A percentile compares a stretch with the other conserved stretches of the same genome.
Conservation (phyloP, 2,329 filamentous ascomycete species). For the Verticillium alfalfae region DNA sequence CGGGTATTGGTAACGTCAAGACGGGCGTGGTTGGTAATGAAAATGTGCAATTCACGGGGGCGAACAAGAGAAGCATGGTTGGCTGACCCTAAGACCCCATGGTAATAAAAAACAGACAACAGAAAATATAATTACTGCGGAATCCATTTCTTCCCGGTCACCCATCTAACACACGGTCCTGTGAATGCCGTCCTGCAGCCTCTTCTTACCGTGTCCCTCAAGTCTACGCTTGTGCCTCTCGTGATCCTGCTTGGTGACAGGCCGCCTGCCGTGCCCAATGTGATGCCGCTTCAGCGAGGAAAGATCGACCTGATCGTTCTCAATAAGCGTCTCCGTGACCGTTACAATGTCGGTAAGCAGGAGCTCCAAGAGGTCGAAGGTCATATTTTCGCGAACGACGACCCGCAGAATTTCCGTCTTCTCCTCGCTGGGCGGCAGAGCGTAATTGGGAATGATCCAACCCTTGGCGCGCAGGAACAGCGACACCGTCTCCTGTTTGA, state of each 20-base stretch:
- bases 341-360: slow-evolving; percentile 55
- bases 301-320: slow-evolving; percentile 12
- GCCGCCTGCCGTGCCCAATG: slow-evolving; percentile 3
- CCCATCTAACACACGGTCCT: slow-evolving; percentile 19
- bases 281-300: slow-evolving; percentile 9
- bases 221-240: not conserved
- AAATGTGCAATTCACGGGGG: slow-evolving; percentile 30
- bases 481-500: slow-evolving; percentile 59
- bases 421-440: slow-evolving; percentile 56
- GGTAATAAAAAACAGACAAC: not conserved
- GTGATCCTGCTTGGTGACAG: slow-evolving; percentile 8
- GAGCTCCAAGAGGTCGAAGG: slow-evolving; percentile 60
- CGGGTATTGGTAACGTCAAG: slow-evolving; percentile 41
- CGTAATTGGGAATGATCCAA: slow-evolving; percentile 69
- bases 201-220: not conserved
- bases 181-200: slow-evolving; percentile 19
- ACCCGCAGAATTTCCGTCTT: slow-evolving; percentile 62
- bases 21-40: slow-evolving; percentile 44
- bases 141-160: not conserved
- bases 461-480: slow-evolving; percentile 60
- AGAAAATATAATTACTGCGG: not conserved
- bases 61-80: slow-evolving; percentile 6
- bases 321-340: slow-evolving; percentile 57
- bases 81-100: slow-evolving; percentile 1
- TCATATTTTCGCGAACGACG: slow-evolving; percentile 62